Evolutionary conservation across 164 flowering plant species (phyloP).

Genomic region (Chimonanthus praecox): DNA sequence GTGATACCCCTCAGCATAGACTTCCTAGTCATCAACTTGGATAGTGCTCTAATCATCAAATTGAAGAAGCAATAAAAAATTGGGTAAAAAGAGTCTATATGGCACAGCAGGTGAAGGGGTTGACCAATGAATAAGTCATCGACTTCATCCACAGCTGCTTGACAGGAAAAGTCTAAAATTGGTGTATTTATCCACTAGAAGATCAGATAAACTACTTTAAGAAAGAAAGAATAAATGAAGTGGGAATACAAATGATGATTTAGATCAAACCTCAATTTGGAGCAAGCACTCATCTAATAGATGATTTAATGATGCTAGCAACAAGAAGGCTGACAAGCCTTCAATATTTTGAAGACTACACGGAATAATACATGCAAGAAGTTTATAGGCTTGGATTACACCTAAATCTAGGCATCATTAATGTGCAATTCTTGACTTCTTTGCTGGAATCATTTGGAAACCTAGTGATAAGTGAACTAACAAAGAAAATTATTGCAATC

Average conservation of each 20-base stretch:
- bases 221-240: background rate
- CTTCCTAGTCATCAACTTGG: background rate
- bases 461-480: background rate
- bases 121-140: background rate
- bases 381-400: background rate
- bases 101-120: background rate
- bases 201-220: background rate
- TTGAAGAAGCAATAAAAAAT: too few species aligned
- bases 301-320: background rate
- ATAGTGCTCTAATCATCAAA: background rate
- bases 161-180: background rate
- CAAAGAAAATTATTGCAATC: background rate
- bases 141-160: background rate
- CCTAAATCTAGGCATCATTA: background rate
- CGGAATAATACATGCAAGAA: background rate
- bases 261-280: background rate
- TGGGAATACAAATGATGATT: background rate
- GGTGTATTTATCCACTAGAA: background rate
- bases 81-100: background rate
- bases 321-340: background rate
- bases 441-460: background rate
- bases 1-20: background rate
- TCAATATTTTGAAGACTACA: background rate
- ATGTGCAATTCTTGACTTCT: background rate
- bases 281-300: background rate